These are phyloP conservation scores for Pseudisothecium myosuroides DNA, from an alignment of 225 moss, liverwort and hornwort species.

Conservation along the genomic window DNA sequence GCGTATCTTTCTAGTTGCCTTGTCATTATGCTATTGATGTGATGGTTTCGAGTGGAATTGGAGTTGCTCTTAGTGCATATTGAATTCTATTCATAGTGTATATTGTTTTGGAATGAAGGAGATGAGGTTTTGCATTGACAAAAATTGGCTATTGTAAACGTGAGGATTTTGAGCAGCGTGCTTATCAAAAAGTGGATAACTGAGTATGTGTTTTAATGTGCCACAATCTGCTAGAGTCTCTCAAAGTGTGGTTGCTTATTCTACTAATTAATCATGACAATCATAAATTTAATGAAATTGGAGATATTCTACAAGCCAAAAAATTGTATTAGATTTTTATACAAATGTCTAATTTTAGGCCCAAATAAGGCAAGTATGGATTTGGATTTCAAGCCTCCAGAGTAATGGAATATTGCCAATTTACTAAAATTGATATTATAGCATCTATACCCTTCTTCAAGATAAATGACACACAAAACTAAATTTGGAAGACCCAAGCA, in stretches of 20 bases:
- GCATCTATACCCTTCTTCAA: accelerated
- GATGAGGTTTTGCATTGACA: neutral
- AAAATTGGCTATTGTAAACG: accelerated
- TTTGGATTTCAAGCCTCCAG: neutral
- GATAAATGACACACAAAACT: too few species aligned
- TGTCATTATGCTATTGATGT: neutral
- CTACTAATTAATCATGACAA: neutral
- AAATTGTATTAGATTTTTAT: neutral
- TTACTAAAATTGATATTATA: neutral
- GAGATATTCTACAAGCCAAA: neutral
- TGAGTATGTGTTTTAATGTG: neutral
- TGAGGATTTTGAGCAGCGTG: neutral
- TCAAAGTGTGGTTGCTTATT: neutral
- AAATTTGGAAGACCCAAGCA: too few species aligned
- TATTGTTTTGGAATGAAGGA: neutral
- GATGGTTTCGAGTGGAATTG: neutral
- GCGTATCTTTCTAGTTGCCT: neutral
- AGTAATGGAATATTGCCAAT: neutral
- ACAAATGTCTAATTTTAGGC: neutral
- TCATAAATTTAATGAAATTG: neutral
- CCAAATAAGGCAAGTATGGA: accelerated
- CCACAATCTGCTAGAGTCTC: accelerated
- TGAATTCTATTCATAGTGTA: too few species aligned
- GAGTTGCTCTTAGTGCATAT: neutral
- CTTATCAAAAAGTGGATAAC: neutral